A percentile compares a stretch with the other conserved stretches of the same genome.
phyloP scores from a whole-genome alignment of 306 rosid genomes.

The Echinosophora koreensis region DNA sequence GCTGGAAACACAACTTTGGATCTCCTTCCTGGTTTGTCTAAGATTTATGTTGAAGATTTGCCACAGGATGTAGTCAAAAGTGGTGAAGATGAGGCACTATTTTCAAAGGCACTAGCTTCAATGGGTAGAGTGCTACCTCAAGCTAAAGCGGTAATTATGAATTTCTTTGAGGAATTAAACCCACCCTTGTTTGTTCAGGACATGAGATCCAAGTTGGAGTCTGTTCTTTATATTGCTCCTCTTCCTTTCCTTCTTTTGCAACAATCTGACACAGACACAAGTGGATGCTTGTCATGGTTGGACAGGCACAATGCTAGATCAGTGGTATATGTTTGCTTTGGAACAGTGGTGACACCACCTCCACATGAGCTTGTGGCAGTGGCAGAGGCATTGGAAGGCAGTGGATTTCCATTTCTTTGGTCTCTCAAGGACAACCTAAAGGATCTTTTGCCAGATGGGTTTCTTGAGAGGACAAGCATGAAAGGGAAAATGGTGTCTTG shows the following conservation, averaged over 20 bases:
- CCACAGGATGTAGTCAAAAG: slow-evolving; percentile 8
- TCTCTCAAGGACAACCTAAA: slow-evolving; percentile 17
- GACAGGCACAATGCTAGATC: slow-evolving; percentile 11
- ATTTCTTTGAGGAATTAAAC: slow-evolving; percentile 15
- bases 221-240: slow-evolving; percentile 37
- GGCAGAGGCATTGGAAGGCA: slow-evolving; percentile 49
- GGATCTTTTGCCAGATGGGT: slow-evolving; percentile 17
- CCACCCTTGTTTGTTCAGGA: slow-evolving; percentile 12
- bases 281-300: slow-evolving; percentile 38
- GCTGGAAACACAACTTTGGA: slow-evolving; percentile 25
- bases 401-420: slow-evolving; percentile 34
- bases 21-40: slow-evolving; percentile 52
- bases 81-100: slow-evolving; percentile 15
- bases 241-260: slow-evolving; percentile 10
- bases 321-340: slow-evolving; percentile 39
- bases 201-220: slow-evolving; percentile 39
- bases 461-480: slow-evolving; percentile 28
- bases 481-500: slow-evolving; percentile 45
- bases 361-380: slow-evolving; percentile 31
- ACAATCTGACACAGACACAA: background rate
- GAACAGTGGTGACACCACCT: slow-evolving; percentile 12
- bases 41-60: slow-evolving; percentile 36
- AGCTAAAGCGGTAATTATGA: slow-evolving; percentile 47
- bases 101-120: slow-evolving; percentile 23
- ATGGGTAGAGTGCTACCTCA: slow-evolving; percentile 37